Conservation (phyloP, 805 yeast genomes). For the Spathaspora gorwiae region DNA sequence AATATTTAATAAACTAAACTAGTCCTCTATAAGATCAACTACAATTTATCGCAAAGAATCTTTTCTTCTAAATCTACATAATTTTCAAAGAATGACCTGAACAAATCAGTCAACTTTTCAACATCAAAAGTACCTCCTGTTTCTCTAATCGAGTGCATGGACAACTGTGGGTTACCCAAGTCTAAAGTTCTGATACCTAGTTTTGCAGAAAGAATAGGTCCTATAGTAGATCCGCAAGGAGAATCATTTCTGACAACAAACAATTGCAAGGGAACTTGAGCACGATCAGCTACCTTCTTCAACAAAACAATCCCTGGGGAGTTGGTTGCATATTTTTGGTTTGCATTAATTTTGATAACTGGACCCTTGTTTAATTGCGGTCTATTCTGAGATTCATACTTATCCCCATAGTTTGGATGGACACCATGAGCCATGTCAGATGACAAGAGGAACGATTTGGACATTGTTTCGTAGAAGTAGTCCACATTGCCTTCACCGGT, state of each 20-base stretch:
- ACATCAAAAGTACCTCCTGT: conserved; percentile 82
- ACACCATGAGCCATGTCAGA: conserved; percentile 98
- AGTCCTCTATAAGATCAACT: not conserved
- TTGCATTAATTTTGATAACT: conserved; percentile 88
- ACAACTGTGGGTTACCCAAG: conserved; percentile 84
- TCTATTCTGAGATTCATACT: conserved; percentile 72
- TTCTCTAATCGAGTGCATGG: conserved; percentile 93
- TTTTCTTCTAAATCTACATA: conserved; percentile 25
- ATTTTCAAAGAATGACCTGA: conserved; percentile 53
- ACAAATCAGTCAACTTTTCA: conserved; percentile 55
- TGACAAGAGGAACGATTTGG: conserved; percentile 82
- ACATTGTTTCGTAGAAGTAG: conserved; percentile 49
- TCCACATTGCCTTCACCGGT: conserved; percentile 17
- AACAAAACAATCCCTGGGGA: conserved; percentile 81
- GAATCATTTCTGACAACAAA: conserved; percentile 92
- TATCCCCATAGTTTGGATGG: conserved; percentile 81
- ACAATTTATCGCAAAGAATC: conserved; percentile 19
- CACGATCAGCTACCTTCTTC: conserved; percentile 63
- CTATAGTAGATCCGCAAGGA: conserved; percentile 95
- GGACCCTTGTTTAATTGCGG: conserved; percentile 88
- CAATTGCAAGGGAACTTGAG: conserved; percentile 78
- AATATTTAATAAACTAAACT: not conserved
- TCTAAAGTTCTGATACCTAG: conserved; percentile 86
- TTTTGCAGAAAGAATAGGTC: conserved; percentile 85
- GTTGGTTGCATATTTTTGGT: conserved; percentile 92